These are phyloP conservation scores for Puccinia polysora DNA, from an alignment of 1,284 basidiomycete genomes.

Conservation along the genomic window DNA sequence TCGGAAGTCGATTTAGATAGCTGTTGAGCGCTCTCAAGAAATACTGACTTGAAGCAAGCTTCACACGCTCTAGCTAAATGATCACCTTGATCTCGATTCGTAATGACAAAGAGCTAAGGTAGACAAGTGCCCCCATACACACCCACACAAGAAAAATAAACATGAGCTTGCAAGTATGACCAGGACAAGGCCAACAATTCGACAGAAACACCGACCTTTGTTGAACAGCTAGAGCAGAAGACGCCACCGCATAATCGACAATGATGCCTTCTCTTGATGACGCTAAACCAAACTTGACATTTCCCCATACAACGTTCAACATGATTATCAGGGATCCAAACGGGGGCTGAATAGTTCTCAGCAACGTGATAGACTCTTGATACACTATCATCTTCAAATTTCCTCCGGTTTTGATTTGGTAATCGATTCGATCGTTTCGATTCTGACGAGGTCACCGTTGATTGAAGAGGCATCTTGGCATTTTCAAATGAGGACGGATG, in stretches of 20 bases:
- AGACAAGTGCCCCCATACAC: background rate
- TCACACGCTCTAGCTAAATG: conserved; percentile 31
- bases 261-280: conserved; percentile 78
- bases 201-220: conserved; percentile 58
- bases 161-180: background rate
- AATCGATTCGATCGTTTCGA: background rate
- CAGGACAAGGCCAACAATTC: too few relatives aligned
- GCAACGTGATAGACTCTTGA: conserved; percentile 54
- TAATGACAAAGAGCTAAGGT: conserved; percentile 19
- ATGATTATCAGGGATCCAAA: conserved; percentile 84
- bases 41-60: conserved; percentile 27
- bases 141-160: background rate
- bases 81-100: conserved; percentile 13
- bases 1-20: background rate
- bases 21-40: background rate
- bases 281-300: conserved; percentile 70
- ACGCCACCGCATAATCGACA: conserved; percentile 82
- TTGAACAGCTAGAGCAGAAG: conserved; percentile 77
- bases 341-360: conserved; percentile 81
- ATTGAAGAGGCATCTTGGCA: background rate
- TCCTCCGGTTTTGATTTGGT: background rate
- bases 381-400: background rate
- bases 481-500: background rate
- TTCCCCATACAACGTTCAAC: conserved; percentile 71
- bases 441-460: background rate